Base-by-base conservation (phyloP, 2,329 filamentous ascomycete genomes). In the Drechslerella dactyloides region DNA sequence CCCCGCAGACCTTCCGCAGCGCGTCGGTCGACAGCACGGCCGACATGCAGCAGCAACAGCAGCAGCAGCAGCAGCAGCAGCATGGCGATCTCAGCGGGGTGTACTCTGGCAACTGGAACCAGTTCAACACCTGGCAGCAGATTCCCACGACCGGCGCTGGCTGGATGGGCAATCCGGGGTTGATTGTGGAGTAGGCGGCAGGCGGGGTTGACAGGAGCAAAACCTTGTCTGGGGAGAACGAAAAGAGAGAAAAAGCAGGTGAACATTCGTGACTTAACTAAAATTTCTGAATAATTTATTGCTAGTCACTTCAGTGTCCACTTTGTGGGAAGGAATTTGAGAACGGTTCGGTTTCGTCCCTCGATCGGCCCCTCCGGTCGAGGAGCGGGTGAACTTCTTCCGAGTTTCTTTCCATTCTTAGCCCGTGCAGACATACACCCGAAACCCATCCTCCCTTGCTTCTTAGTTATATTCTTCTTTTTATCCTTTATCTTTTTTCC, bases 261-360 rank as follows among this genome's bases (percentile, higher is more conserved):
- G 60, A 61, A 72, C 68, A 72, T 61, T 72, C 68, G 68, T 72
- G 68, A 60, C 68, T 72, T 72, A 65, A 72, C 54, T 65, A 65
- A 56, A 72, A 48, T 58, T 69, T 62, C 53, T 56, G 60, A 65
- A 65, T 60, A 52, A 63, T 52, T 72, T 72, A 72, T 65, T 72
- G 68, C 68, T 72, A 72, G 68, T 72, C 68, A 72, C 68, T 72
- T 72, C 68, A 65, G 68, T 72, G 68, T 72, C 58, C 58, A 53
- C 53, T 63, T 52, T 61, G 30, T 48, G 52, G 50, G 52, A 58
- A 54, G 40, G 10, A 61, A 54, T 21, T 23, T 42, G 37, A 51
- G 35, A 30, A 19, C 40, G 62, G 58, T 52, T 55, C 37, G 33
- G n/a, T 27, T 19, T 58, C 30, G 33, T 54, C 66, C n/a, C n/a